phyloP scores from a whole-genome alignment of 2,329 filamentous ascomycete species.

The Fusarium cicatricum region DNA sequence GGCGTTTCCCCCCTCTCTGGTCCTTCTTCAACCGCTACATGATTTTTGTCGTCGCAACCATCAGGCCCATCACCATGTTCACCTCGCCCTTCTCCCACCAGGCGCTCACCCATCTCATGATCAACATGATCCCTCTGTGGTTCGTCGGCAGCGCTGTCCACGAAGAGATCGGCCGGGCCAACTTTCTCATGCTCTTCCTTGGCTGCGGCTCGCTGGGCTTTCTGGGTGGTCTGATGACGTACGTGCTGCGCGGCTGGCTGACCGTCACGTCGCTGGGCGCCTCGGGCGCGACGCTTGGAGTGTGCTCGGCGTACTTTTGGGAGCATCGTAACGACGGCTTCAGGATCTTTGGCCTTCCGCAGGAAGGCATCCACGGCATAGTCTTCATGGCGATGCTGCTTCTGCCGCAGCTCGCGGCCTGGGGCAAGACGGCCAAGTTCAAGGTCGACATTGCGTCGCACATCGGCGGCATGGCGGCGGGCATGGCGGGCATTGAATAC shows the following conservation, averaged over 20 bases:
- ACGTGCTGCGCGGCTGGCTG: slow-evolving; percentile 57
- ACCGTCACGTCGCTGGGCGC: slow-evolving; percentile 68
- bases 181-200: slow-evolving; percentile 74
- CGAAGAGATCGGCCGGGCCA: slow-evolving; percentile 73
- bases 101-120: slow-evolving; percentile 63
- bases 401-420: slow-evolving; percentile 58
- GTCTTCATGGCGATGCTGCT: slow-evolving; percentile 61
- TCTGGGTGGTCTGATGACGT: slow-evolving; percentile 62
- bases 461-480: slow-evolving; percentile 59
- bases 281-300: slow-evolving; percentile 69
- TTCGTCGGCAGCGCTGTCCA: slow-evolving; percentile 73
- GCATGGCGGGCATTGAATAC: slow-evolving; percentile 52
- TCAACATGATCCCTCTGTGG: slow-evolving; percentile 73
- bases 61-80: slow-evolving; percentile 68
- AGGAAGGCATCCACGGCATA: slow-evolving; percentile 64
- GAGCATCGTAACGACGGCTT: slow-evolving; percentile 64
- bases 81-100: slow-evolving; percentile 77
- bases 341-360: slow-evolving; percentile 64
- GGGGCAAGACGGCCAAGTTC: slow-evolving; percentile 53
- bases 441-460: slow-evolving; percentile 62
- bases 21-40: slow-evolving; percentile 73
- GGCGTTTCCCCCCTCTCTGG: slow-evolving; percentile 73
- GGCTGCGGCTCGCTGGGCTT: slow-evolving; percentile 66
- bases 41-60: slow-evolving; percentile 69
- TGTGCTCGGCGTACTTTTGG: slow-evolving; percentile 70